Conservation (phyloP, 306 rosid genomes). For the peach (Prunus persica) region Prunus_persica_NCBIv2 NC_034016.1:20159001-20159500, state of each 20-base stretch:
- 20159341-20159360: too few relatives aligned
- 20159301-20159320: background rate
- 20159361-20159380: background rate
- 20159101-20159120: background rate
- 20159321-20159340: background rate
- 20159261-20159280: background rate
- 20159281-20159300: background rate
- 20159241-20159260: constrained; percentile 1
- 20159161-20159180: background rate
- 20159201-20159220: background rate
- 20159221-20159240: background rate
- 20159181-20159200: background rate
- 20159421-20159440: background rate
- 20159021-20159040: background rate
- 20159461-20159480: constrained; percentile 31
- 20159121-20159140: background rate
- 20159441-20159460: background rate
- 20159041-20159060: background rate
- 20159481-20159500: background rate
- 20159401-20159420: background rate
- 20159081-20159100: background rate
- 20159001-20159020: background rate
- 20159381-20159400: background rate
- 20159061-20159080: background rate
- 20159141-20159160: background rate